Evolutionary conservation across 2,329 filamentous ascomycete genomes (phyloP).

Genomic region (Ceratocystis huliohia): DNA sequence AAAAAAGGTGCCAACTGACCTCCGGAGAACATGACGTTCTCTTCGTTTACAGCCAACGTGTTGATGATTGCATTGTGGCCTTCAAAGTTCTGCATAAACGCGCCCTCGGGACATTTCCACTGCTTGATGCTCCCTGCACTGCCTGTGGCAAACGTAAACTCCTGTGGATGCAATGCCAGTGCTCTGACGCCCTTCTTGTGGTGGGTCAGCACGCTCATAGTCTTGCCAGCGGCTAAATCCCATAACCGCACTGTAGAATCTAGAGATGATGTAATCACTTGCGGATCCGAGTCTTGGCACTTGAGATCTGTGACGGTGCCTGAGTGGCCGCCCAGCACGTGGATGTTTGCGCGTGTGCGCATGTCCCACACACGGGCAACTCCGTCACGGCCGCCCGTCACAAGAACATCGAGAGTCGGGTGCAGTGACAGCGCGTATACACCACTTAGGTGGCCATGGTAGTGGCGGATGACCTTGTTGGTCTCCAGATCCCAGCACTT

Average conservation of each 20-base stretch:
- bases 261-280: slow-evolving; percentile 85
- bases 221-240: slow-evolving; percentile 92
- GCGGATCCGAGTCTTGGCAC: slow-evolving; percentile 91
- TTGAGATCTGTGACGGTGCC: slow-evolving; percentile 79
- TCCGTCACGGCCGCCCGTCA: slow-evolving; percentile 88
- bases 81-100: slow-evolving; percentile 98
- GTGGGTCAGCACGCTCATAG: slow-evolving; percentile 89
- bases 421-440: slow-evolving; percentile 92
- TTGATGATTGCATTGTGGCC: slow-evolving; percentile 97
- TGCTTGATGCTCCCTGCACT: slow-evolving; percentile 95
- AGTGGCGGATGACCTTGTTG: slow-evolving; percentile 98
- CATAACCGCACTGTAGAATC: slow-evolving; percentile 85
- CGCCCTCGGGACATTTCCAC: slow-evolving; percentile 96
- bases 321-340: slow-evolving; percentile 83
- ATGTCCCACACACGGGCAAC: slow-evolving; percentile 97
- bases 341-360: slow-evolving; percentile 88
- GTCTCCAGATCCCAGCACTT: slow-evolving; percentile 99
- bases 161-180: slow-evolving; percentile 70
- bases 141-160: slow-evolving; percentile 91
- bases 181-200: slow-evolving; percentile 95
- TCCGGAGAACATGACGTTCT: slow-evolving; percentile 89
- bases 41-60: slow-evolving; percentile 80
- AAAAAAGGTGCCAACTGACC: slow-evolving; percentile 30
- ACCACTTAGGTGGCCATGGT: slow-evolving; percentile 90
- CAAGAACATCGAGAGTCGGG: slow-evolving; percentile 84